phyloP scores from a whole-genome alignment of 108 stramenopile species.

The Tribonema minus region DNA sequence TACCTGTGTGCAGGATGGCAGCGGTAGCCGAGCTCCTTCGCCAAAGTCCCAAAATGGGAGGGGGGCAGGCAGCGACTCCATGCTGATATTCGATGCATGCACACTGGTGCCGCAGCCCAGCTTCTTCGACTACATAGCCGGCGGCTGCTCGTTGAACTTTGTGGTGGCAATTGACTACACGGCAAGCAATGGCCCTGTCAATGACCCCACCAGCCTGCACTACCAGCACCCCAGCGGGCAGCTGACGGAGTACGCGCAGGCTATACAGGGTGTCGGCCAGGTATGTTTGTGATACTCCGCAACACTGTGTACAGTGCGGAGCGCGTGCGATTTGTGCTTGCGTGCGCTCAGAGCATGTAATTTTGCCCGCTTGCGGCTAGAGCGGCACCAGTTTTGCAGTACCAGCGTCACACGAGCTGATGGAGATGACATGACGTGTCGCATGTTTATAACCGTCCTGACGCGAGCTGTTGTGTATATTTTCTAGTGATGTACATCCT shows the following conservation, averaged over 20 bases:
- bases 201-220: conserved; percentile 47
- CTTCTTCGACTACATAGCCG: conserved; percentile 54
- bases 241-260: conserved; percentile 71
- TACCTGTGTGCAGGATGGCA: no score
- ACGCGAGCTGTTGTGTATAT: no score
- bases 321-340: background rate
- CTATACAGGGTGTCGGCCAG: conserved; percentile 60
- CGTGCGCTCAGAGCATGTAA: background rate
- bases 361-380: background rate
- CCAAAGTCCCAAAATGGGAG: no score
- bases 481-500: no score
- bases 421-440: no score
- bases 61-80: no score
- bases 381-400: no score
- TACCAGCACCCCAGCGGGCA: conserved; percentile 40
- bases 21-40: no score
- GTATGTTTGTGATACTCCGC: background rate
- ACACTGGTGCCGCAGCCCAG: background rate
- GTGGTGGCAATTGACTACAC: conserved; percentile 83
- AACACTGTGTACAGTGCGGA: background rate
- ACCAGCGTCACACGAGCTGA: no score
- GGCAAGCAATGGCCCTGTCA: conserved; percentile 80
- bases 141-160: conserved; percentile 43
- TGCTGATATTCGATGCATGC: no score
- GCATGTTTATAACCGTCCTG: no score